A percentile compares a stretch with the other conserved stretches of the same genome.
These are phyloP conservation scores for Colletotrichum higginsianum DNA, from an alignment of 2,329 filamentous ascomycete genomes.

Conservation along the genomic window DNA sequence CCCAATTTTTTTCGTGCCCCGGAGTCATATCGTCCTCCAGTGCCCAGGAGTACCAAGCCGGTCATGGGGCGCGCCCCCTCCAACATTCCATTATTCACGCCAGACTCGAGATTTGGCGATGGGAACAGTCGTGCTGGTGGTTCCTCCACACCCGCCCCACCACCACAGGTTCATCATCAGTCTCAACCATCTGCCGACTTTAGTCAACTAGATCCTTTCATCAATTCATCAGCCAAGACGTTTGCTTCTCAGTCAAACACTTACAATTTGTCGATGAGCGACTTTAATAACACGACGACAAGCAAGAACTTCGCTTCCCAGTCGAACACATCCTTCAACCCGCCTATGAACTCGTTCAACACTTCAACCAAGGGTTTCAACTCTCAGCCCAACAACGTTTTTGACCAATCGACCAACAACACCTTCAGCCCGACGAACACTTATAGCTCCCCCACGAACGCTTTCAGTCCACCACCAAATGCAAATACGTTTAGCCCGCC, in stretches of 20 bases:
- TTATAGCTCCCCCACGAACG: constrained; percentile 18
- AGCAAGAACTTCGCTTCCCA: constrained; percentile 16
- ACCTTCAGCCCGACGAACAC: constrained; percentile 17
- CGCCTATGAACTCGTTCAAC: constrained; percentile 10
- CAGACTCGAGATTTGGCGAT: constrained; percentile 40
- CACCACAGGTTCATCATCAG: constrained; percentile 23
- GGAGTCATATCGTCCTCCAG: constrained; percentile 49
- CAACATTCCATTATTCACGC: constrained; percentile 41
- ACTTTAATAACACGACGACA: constrained; percentile 24
- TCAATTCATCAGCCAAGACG: constrained; percentile 8
- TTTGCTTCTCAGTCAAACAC: constrained; percentile 10
- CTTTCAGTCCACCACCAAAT: constrained; percentile 30
- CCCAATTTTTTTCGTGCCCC: constrained; percentile 37
- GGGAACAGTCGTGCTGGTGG: constrained; percentile 26
- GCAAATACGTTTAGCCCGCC: constrained; percentile 15
- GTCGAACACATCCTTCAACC: constrained; percentile 10
- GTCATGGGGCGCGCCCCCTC: constrained; percentile 46
- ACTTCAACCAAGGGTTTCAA: constrained; percentile 5
- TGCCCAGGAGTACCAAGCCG: constrained; percentile 58
- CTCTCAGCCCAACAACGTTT: constrained; percentile 10
- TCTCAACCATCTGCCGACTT: constrained; percentile 21
- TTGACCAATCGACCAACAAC: constrained; percentile 14
- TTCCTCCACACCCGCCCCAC: constrained; percentile 19
- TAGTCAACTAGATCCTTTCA: constrained; percentile 16
- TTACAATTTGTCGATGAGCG: constrained; percentile 9